phyloP scores from a whole-genome alignment of 78 protist species.

The Dictyostelium capitatum region DNA sequence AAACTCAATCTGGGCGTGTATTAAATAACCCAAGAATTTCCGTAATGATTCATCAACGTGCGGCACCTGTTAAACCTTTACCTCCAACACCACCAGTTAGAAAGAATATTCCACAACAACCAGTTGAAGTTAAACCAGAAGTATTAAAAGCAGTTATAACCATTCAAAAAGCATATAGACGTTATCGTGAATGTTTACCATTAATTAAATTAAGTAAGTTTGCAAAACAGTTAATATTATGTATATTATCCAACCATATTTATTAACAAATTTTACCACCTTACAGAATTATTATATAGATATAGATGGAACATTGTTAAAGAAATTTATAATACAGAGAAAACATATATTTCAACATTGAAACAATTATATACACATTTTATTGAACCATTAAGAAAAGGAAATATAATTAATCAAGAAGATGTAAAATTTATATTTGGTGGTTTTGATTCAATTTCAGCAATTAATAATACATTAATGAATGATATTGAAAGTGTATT shows the following conservation, averaged over 20 bases:
- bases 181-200: constrained; percentile 51
- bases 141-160: constrained; percentile 13
- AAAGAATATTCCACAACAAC: neutral
- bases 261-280: too few relatives aligned
- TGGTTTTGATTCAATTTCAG: constrained; percentile 61
- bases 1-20: constrained; percentile 10
- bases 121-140: neutral
- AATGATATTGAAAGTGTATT: constrained; percentile 8
- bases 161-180: constrained; percentile 60
- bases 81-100: constrained; percentile 64
- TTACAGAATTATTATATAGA: constrained; percentile 68
- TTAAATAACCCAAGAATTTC: constrained; percentile 57
- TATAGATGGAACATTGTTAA: constrained; percentile 80
- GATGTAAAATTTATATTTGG: constrained; percentile 75
- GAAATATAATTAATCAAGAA: constrained; percentile 28
- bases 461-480: constrained; percentile 34
- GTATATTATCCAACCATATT: too few relatives aligned
- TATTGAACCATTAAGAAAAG: constrained; percentile 68
- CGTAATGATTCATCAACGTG: constrained; percentile 38
- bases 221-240: too few relatives aligned
- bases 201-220: constrained; percentile 67
- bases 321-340: constrained; percentile 69
- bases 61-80: constrained; percentile 64
- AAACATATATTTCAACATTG: constrained; percentile 54
- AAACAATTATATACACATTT: constrained; percentile 46